phyloP scores from a whole-genome alignment of 306 rosid genomes.

The Boehmeria nivea region DNA sequence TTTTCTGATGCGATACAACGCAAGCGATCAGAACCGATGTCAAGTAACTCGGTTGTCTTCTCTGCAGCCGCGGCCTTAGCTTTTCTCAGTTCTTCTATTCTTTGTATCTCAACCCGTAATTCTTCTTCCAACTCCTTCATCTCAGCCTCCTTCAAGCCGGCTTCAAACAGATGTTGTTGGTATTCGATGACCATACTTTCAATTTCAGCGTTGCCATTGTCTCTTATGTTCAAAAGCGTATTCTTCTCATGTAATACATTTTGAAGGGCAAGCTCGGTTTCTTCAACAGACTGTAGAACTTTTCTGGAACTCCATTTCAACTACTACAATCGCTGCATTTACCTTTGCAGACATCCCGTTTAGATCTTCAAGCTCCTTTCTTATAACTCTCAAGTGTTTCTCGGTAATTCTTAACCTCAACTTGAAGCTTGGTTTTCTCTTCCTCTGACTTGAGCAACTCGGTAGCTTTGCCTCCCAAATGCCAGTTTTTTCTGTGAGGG shows the following conservation, averaged over 20 bases:
- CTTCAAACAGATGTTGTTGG: slow-evolving; percentile 30
- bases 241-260: slow-evolving; percentile 37
- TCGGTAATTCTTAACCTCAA: slow-evolving; percentile 27
- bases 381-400: slow-evolving; percentile 29
- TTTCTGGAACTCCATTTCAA: slow-evolving; percentile 34
- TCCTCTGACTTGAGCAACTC: slow-evolving; percentile 45
- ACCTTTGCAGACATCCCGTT: slow-evolving; percentile 21
- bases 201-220: slow-evolving; percentile 29
- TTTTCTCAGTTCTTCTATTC: slow-evolving; percentile 37
- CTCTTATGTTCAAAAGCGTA: slow-evolving; percentile 30
- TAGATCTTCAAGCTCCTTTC: slow-evolving; percentile 36
- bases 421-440: slow-evolving; percentile 47
- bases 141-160: slow-evolving; percentile 43
- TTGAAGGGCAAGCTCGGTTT: slow-evolving; percentile 30
- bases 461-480: slow-evolving; percentile 42
- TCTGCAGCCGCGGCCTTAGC: slow-evolving; percentile 40
- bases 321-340: slow-evolving; percentile 16
- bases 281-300: slow-evolving; percentile 21
- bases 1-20: slow-evolving; percentile 40
- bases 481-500: slow-evolving; percentile 52
- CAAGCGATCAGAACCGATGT: slow-evolving; percentile 20
- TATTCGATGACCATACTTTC: slow-evolving; percentile 34
- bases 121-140: slow-evolving; percentile 57
- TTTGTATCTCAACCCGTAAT: too few relatives aligned
- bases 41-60: slow-evolving; percentile 38